Conservation (phyloP, 139 green algal genomes). For the Prasinococcaceae sp. region DNA sequence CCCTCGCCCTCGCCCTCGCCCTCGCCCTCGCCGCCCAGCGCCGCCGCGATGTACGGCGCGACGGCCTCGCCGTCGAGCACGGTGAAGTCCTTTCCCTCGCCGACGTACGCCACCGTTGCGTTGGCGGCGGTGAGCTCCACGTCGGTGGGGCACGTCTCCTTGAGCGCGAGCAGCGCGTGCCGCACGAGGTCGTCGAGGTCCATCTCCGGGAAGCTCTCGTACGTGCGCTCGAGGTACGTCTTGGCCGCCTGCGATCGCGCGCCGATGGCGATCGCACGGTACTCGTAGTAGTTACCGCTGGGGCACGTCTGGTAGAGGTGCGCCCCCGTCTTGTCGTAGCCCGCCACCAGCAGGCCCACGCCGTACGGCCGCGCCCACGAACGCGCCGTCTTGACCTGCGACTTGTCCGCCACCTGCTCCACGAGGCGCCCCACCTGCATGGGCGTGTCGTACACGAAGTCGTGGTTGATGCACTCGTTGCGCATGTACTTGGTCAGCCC, state of each 20-base stretch:
- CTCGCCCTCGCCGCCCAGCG: no score
- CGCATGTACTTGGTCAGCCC: conserved; percentile 90
- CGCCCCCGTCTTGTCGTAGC: conserved; percentile 58
- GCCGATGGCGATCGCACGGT: conserved; percentile 89
- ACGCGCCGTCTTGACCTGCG: conserved; percentile 65
- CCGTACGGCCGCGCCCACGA: conserved; percentile 90
- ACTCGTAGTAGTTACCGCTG: conserved; percentile 92
- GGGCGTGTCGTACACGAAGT: conserved; percentile 81
- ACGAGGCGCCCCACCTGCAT: conserved; percentile 77
- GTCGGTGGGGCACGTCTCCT: conserved; percentile 38
- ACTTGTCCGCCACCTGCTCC: conserved; percentile 77
- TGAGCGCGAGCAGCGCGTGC: conserved; percentile 38
- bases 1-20: no score
- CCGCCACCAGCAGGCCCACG: conserved; percentile 80
- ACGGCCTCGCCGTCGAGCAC: conserved; percentile 64
- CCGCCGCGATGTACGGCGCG: conserved; percentile 40
- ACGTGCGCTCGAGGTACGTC: conserved; percentile 92
- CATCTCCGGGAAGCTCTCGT: conserved; percentile 53
- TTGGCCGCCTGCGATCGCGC: conserved; percentile 82
- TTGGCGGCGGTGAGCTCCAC: conserved; percentile 73
- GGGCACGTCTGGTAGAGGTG: conserved; percentile 80
- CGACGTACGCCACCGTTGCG: conserved; percentile 62
- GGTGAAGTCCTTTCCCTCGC: conserved; percentile 53
- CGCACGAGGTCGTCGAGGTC: conserved; percentile 68
- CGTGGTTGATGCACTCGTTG: conserved; percentile 88